These are phyloP conservation scores for Diaporthe caulivora DNA, from an alignment of 2,329 filamentous ascomycete genomes.

Conservation along the genomic window DNA sequence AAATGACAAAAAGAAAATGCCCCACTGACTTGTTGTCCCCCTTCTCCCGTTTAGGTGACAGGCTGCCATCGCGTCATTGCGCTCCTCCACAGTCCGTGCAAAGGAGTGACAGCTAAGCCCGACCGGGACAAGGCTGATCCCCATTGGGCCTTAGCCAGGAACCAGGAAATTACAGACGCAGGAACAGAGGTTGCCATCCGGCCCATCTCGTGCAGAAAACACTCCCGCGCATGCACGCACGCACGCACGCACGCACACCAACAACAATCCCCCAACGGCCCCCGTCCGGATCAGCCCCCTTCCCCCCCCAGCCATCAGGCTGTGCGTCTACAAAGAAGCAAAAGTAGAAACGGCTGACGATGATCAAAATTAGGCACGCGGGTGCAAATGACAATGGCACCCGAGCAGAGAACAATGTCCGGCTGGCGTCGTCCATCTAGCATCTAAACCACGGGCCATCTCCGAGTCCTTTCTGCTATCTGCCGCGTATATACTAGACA, in stretches of 20 bases:
- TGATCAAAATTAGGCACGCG: slow-evolving; percentile 20
- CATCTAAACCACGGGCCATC: neutral
- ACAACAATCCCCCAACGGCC: neutral
- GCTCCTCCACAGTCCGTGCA: slow-evolving; percentile 21
- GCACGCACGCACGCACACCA: too few relatives aligned
- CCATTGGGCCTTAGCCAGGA: slow-evolving; percentile 24
- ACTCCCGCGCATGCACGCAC: slow-evolving; percentile 6
- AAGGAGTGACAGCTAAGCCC: neutral
- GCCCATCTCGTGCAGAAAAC: slow-evolving; percentile 5
- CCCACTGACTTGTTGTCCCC: neutral
- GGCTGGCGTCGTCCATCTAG: neutral
- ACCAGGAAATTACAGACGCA: slow-evolving; percentile 30
- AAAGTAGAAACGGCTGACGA: slow-evolving; percentile 12
- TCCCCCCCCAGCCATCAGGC: neutral
- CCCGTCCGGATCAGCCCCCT: neutral
- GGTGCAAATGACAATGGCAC: slow-evolving; percentile 17
- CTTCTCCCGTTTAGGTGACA: slow-evolving; percentile 15
- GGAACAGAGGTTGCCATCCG: slow-evolving; percentile 12
- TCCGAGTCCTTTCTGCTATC: neutral
- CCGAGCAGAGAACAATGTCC: neutral
- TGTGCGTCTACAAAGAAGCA: slow-evolving; percentile 12
- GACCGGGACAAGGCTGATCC: neutral
- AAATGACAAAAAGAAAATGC: neutral
- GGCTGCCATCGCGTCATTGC: slow-evolving; percentile 19
- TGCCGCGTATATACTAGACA: neutral